Percentiles rank a stretch among this genome's conserved stretches.
phyloP scores from a whole-genome alignment of 305 asterid genomes.

The Solanum hybrid region DNA sequence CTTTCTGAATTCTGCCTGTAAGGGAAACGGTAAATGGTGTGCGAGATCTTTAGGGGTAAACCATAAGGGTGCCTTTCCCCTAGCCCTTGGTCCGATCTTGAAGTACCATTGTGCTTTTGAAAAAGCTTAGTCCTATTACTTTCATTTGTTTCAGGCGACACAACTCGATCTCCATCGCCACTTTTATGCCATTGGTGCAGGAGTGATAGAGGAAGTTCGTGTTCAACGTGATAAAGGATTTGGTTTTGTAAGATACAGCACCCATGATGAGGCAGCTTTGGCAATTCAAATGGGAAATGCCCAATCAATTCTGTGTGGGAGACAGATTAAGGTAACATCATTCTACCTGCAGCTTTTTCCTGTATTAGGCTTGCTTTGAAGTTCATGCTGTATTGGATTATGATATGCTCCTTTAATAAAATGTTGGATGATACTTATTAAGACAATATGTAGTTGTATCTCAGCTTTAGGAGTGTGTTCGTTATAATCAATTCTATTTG shows the following conservation, averaged over 20 bases:
- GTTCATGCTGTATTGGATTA: not conserved
- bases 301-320: slow-evolving; percentile 54
- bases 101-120: not conserved
- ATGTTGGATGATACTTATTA: not conserved
- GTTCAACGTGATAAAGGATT: slow-evolving; percentile 91
- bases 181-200: slow-evolving; percentile 83
- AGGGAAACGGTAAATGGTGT: not conserved
- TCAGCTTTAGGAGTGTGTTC: not conserved
- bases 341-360: not conserved
- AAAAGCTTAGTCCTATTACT: not conserved
- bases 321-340: slow-evolving; percentile 64
- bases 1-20: not conserved
- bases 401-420: not conserved
- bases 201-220: slow-evolving; percentile 83
- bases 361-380: not conserved
- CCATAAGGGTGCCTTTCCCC: not conserved
- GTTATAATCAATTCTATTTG: not conserved
- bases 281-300: slow-evolving; percentile 82
- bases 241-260: slow-evolving; percentile 87
- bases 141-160: slow-evolving; percentile 43
- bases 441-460: not conserved
- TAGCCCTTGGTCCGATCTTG: not conserved
- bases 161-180: slow-evolving; percentile 80
- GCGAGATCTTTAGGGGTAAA: not conserved
- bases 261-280: slow-evolving; percentile 79